Evolutionary conservation across 768 basidiomycete genomes (phyloP), one percentile per base, ranked within the genome.

Genomic region (Porphyrellus cyaneotinctus): DNA sequence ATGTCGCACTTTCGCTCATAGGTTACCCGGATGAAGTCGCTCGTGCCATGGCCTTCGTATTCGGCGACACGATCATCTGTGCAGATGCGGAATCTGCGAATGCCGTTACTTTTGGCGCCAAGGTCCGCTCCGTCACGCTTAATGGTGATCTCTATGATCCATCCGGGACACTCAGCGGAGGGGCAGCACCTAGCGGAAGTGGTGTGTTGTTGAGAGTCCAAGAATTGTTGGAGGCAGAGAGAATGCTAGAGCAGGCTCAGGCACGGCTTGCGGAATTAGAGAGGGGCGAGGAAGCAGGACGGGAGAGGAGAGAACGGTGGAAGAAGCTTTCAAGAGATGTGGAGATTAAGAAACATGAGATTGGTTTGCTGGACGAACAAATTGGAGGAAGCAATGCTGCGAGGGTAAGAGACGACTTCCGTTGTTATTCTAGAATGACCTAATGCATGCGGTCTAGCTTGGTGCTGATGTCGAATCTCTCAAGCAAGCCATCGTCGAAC

Each of bases 71-170:
- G 3, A 78, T 98, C 55, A 85, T 99, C 65, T 97, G 95, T 66
- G 83, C 85, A 43, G 92, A 95, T 59, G 81, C 93, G 3, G 84
- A 85, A 18, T 78, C 93, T 0, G 97, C 97, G 1, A 91, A 92
- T 65, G 70, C 74, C 0, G 89, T 97, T 38, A 97, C 97, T 0
- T 98, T 97, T 74, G 76, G 82, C 11, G 68, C 68, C 6, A 69
- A 69, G 24, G 83, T 89, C 44, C 85, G 85, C 46, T 94, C 91
- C 11, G 94, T 98, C 43, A 99, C 97, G 8, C 76, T 97, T 20
- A 87, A 91, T 3, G 97, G 97, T 2, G 97, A 98, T 63, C 83
- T 97, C 12, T 98, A 99, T 68, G 97, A 99, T 57, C 95, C 97
- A 2, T 88, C 88, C 9, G 95, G 95, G 8, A 95, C 90, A 0